Base-by-base conservation (phyloP, 495 filamentous ascomycete genomes). In the Geoglossum glabrum region DNA sequence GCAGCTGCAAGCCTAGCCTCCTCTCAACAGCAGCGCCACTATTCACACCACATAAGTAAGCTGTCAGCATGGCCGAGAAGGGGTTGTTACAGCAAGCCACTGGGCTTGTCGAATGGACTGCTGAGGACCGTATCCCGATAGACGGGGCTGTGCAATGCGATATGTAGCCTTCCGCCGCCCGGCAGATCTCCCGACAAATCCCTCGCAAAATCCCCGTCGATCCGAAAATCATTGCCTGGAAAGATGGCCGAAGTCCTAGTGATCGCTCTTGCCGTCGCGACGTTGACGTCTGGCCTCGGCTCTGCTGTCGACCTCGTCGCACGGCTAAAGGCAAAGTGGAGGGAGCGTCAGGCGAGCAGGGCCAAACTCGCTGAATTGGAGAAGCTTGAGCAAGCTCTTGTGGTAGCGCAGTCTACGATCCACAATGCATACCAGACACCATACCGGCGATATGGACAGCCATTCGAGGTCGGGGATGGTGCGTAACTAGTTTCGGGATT, bases 201-300 rank as follows among this genome's bases (percentile, higher is more conserved):
- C 31, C 31, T 34, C 31, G 31, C 5, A 34, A 34, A 34, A n/a
- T n/a, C 11, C 31, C 31, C 11, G 31, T 34, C 11, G 31, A 11
- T 34, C 31, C 11, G 31, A 34, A 34, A 4, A 4, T 34, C 31
- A 5, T 34, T 34, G 4, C 31, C 11, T 34, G 31, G n/a, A n/a
- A n/a, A 34, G 31, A 34, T 34, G 31, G 52, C 52, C n/a, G 55
- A 57, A 21, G 55, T 26, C 34, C 55, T 57, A 13, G 34, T 21
- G 17, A 47, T 47, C 36, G 55, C 55, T 7, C 55, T 57, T 30
- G 55, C 55, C 3, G 51, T 57, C 26, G 55, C 55, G n/a, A 57
- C 55, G 28, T 21, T 57, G 10, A 47, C n/a, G 38, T 57, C 55
- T 23, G 55, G 55, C 23, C 51, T 57, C 38, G 8, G n/a, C 55